phyloP scores from a whole-genome alignment of 805 yeast species.

The Kodamaea neixiangensis region DNA sequence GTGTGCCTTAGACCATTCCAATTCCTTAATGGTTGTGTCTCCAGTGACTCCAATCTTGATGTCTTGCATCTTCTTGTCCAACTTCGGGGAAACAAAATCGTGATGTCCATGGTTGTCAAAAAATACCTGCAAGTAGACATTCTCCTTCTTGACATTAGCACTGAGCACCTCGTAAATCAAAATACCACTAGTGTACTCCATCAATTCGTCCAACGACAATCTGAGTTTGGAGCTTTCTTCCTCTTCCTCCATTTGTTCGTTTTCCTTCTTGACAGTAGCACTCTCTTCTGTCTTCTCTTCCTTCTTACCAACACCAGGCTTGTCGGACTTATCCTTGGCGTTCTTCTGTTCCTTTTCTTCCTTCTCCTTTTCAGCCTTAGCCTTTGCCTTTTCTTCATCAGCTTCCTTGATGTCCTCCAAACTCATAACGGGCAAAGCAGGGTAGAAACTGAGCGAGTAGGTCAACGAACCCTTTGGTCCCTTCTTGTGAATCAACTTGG shows the following conservation, averaged over 20 bases:
- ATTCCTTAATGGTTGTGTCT: constrained; percentile 74
- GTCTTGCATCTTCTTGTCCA: constrained; percentile 40
- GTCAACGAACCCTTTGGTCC: constrained; percentile 83
- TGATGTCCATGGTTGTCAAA: constrained; percentile 76
- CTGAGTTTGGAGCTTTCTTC: constrained; percentile 36
- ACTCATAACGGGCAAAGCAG: constrained; percentile 74
- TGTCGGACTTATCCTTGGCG: constrained; percentile 23
- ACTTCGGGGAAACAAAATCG: constrained; percentile 56
- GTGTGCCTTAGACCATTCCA: constrained; percentile 68
- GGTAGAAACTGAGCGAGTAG: constrained; percentile 80
- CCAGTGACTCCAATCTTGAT: constrained; percentile 50
- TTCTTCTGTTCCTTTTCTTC: constrained; percentile 24
- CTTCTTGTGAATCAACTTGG: constrained; percentile 67
- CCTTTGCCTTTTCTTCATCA: constrained; percentile 26
- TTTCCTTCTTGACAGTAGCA: constrained; percentile 34
- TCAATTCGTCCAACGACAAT: constrained; percentile 58
- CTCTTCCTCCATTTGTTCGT: constrained; percentile 32
- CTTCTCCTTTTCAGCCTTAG: constrained; percentile 31
- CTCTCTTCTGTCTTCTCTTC: constrained; percentile 23
- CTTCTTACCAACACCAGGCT: constrained; percentile 26
- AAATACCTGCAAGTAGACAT: constrained; percentile 68
- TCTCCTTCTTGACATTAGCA: constrained; percentile 55
- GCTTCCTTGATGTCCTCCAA: constrained; percentile 70
- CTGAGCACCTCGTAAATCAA: constrained; percentile 65
- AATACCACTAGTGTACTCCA: constrained; percentile 70